Conservation (phyloP, 2,329 filamentous ascomycete species). For the Apiospora rasikravindrae region DNA sequence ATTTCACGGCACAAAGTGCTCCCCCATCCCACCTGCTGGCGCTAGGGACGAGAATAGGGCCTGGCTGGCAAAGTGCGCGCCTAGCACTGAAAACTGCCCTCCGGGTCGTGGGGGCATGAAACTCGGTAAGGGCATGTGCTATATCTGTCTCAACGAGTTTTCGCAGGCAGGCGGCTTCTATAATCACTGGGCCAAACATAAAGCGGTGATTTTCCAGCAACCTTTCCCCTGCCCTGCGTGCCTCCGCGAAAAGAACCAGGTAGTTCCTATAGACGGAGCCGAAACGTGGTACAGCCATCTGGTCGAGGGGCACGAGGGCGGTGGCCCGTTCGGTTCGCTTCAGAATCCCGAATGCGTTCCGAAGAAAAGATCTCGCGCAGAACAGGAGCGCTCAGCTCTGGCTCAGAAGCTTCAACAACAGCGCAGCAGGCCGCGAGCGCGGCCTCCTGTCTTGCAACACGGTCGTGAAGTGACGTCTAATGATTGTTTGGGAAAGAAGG, state of each 20-base stretch:
- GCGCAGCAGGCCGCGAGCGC: neutral
- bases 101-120: too few species aligned
- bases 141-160: conserved; percentile 1
- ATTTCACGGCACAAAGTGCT: too few species aligned
- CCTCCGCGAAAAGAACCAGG: conserved; percentile 2
- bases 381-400: neutral
- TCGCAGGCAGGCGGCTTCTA: conserved; percentile 7
- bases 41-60: too few species aligned
- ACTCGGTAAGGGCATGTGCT: neutral
- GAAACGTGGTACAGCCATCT: neutral
- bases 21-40: too few species aligned
- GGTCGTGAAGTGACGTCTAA: neutral
- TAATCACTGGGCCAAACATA: neutral
- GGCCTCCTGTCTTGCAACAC: neutral
- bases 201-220: conserved; percentile 1
- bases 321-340: neutral
- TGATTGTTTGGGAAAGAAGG: neutral
- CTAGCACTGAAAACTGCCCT: too few species aligned
- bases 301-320: neutral
- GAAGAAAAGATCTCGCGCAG: conserved; percentile 4
- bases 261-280: neutral
- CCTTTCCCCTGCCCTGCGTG: neutral
- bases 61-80: too few species aligned
- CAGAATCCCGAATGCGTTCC: neutral
- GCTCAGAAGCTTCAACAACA: neutral